Evolutionary conservation across 257 asterid genomes (phyloP).

Genomic region (Solanum peruvianum): DNA sequence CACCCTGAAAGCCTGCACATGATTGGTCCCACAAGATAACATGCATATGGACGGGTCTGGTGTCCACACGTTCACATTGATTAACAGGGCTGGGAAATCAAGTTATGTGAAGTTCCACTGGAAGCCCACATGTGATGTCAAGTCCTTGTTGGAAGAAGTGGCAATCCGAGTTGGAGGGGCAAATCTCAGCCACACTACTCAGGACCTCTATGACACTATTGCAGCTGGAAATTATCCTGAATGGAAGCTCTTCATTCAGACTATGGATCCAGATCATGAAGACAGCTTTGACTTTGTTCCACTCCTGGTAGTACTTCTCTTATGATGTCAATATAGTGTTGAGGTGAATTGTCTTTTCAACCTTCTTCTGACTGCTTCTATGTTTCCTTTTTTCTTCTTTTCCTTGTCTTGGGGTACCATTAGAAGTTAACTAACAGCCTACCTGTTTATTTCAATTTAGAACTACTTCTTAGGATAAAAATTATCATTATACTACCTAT

Average conservation of each 20-base stretch:
- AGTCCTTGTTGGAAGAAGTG: conserved; percentile 21
- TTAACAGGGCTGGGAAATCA: conserved; percentile 21
- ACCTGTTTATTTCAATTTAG: background rate
- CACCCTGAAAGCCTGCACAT: conserved; percentile 26
- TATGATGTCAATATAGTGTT: conserved; percentile 80
- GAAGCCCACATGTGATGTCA: conserved; percentile 29
- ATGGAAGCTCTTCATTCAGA: conserved; percentile 30
- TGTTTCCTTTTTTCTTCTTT: background rate
- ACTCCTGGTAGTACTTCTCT: conserved; percentile 72
- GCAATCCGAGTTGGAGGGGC: conserved; percentile 18
- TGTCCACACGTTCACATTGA: conserved; percentile 20
- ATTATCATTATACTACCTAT: too few species aligned
- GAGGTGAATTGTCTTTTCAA: conserved; percentile 35
- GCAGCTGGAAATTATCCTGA: conserved; percentile 30
- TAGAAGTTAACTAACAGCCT: background rate
- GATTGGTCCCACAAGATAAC: conserved; percentile 32
- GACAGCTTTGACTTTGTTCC: conserved; percentile 24
- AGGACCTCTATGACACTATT: conserved; percentile 24
- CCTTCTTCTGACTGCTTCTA: background rate
- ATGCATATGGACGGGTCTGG: conserved; percentile 28
- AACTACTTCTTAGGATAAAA: background rate
- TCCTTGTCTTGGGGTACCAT: background rate
- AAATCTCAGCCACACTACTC: conserved; percentile 31
- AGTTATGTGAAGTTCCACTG: conserved; percentile 25
- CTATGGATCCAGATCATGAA: conserved; percentile 16